A percentile compares a stretch with the other conserved stretches of the same genome.
phyloP scores from a whole-genome alignment of 108 stramenopile genomes.

The Skeletonema menzelii region DNA sequence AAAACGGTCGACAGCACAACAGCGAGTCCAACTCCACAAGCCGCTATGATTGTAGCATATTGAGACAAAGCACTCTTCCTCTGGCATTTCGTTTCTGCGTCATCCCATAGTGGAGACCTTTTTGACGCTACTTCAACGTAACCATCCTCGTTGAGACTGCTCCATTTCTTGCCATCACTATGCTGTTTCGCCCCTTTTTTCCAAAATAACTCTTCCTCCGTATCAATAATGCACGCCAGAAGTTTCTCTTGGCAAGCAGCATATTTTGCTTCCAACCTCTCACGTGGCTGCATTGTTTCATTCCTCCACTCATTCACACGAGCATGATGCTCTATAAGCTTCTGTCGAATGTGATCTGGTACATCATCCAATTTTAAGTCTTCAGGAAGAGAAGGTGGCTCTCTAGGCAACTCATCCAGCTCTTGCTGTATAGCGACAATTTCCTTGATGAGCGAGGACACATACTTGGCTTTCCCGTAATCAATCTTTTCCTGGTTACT shows the following conservation, averaged over 20 bases:
- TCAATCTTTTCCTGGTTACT: neutral
- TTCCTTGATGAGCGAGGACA: slow-evolving; percentile 18
- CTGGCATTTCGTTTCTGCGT: neutral
- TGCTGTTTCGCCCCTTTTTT: neutral
- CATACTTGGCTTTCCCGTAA: neutral
- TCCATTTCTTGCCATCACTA: neutral
- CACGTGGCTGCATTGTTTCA: slow-evolving; percentile 3
- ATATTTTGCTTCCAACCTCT: slow-evolving; percentile 5
- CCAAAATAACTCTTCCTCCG: slow-evolving; percentile 30
- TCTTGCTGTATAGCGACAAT: slow-evolving; percentile 6
- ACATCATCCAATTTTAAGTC: neutral
- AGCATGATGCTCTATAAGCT: slow-evolving; percentile 2
- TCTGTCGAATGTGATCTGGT: neutral
- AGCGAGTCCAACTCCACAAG: neutral
- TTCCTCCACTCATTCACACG: slow-evolving; percentile 12
- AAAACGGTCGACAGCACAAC: neutral
- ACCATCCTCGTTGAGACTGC: slow-evolving; percentile 22
- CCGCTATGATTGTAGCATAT: neutral
- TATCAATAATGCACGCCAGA: slow-evolving; percentile 21
- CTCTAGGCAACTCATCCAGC: slow-evolving; percentile 13
- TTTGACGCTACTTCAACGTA: slow-evolving; percentile 14
- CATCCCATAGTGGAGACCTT: neutral
- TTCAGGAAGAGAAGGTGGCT: slow-evolving; percentile 19
- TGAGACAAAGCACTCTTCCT: neutral
- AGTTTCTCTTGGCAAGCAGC: slow-evolving; percentile 14